Percentiles rank a stretch among this genome's conserved stretches.
phyloP scores from a whole-genome alignment of 768 basidiomycete species.

The Daedalea quercina region DNA sequence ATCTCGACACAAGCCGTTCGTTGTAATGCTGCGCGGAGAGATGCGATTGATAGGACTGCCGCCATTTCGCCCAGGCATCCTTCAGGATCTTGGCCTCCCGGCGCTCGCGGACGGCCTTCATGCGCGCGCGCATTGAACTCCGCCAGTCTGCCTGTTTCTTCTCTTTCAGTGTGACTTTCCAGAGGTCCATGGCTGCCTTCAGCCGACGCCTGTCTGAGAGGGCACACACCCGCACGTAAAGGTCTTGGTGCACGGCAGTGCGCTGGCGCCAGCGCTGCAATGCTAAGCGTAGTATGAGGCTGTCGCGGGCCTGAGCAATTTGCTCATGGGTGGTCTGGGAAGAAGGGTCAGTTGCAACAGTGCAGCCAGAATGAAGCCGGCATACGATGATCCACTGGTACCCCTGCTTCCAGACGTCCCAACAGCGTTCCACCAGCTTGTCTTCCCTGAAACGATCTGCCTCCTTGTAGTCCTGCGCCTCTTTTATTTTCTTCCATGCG shows the following conservation, averaged over 20 bases:
- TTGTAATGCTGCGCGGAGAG: conserved; percentile 47
- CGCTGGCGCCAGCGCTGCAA: conserved; percentile 57
- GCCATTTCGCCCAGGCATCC: conserved; percentile 65
- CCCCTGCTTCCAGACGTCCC: conserved; percentile 70
- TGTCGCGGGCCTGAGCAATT: conserved; percentile 61
- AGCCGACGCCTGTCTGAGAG: conserved; percentile 40
- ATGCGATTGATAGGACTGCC: conserved; percentile 44
- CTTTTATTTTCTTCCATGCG: conserved; percentile 71
- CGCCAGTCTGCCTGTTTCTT: conserved; percentile 57
- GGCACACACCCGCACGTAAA: conserved; percentile 34
- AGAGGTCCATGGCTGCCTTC: conserved; percentile 36
- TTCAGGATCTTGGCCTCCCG: conserved; percentile 46
- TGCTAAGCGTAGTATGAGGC: conserved; percentile 49
- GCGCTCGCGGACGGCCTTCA: conserved; percentile 53
- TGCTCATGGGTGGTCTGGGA: conserved; percentile 67
- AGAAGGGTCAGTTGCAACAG: neutral
- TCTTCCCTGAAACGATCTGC: conserved; percentile 66
- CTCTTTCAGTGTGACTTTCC: conserved; percentile 50
- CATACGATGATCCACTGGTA: conserved; percentile 70
- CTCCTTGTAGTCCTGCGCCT: conserved; percentile 61
- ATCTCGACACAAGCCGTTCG: conserved; percentile 35
- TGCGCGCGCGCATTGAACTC: conserved; percentile 63
- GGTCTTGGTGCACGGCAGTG: conserved; percentile 29
- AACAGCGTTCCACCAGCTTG: conserved; percentile 60
- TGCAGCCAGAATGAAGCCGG: conserved; percentile 16